phyloP scores from a whole-genome alignment of 176 grass and related monocot genomes.

The Carex cristatella region DNA sequence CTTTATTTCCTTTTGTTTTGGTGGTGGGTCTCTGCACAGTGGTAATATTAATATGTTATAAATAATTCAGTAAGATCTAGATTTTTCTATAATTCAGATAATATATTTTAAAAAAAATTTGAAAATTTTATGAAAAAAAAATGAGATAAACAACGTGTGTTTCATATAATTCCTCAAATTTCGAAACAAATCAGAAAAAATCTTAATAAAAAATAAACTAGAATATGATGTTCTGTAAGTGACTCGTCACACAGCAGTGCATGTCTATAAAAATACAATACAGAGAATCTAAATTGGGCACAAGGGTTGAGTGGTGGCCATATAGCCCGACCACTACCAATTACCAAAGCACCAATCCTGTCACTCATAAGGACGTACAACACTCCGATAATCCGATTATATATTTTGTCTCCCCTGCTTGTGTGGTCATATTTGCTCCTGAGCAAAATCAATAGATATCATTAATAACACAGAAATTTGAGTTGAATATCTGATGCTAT shows the following conservation, averaged over 20 bases:
- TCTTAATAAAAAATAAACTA: too few relatives aligned
- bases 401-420: not conserved
- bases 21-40: too few relatives aligned
- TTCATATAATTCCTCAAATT: too few relatives aligned
- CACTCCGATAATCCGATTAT: not conserved
- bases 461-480: not conserved
- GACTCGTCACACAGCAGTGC: not conserved
- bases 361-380: not conserved
- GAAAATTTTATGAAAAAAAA: too few relatives aligned
- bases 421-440: not conserved
- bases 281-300: not conserved
- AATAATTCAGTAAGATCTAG: too few relatives aligned
- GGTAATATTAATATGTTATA: too few relatives aligned
- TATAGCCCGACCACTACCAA: not conserved
- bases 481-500: not conserved
- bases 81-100: too few relatives aligned
- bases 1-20: not conserved
- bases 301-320: not conserved
- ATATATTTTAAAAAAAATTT: too few relatives aligned
- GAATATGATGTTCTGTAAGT: not conserved
- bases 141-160: too few relatives aligned
- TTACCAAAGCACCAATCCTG: not conserved
- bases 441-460: not conserved
- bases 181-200: too few relatives aligned
- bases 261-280: not conserved